Conservation (phyloP, 768 basidiomycete genomes). For the Tricholoma terreum region DNA sequence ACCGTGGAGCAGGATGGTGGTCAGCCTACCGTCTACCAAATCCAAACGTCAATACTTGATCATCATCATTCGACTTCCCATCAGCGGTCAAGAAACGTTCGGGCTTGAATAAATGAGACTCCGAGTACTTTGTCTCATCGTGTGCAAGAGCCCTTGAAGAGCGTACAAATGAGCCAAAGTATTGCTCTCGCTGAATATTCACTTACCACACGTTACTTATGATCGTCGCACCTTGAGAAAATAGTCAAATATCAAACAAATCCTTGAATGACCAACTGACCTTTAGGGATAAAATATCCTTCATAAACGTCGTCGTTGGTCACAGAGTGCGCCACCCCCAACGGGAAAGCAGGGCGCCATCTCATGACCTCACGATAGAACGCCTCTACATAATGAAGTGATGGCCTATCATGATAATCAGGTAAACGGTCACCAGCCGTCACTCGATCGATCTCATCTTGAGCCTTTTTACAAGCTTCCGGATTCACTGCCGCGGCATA, state of each 20-base stretch:
- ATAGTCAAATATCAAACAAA: too few relatives aligned
- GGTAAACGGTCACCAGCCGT: not conserved
- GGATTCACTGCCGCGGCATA: not conserved
- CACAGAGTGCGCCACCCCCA: not conserved
- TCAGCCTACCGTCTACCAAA: conserved; percentile 32
- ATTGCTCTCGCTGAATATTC: not conserved
- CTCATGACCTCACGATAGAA: not conserved
- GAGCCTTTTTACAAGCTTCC: not conserved
- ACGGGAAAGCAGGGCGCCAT: not conserved
- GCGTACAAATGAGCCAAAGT: conserved; percentile 6
- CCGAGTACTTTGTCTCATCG: conserved; percentile 45
- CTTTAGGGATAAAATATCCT: not conserved
- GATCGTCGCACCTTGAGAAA: conserved; percentile 15
- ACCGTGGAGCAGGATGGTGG: too few relatives aligned
- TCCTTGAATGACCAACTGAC: not conserved
- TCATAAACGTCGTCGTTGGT: not conserved
- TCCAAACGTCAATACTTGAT: conserved; percentile 24
- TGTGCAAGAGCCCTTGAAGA: conserved; percentile 42
- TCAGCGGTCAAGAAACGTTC: conserved; percentile 45
- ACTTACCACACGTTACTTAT: conserved; percentile 21
- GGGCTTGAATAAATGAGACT: conserved; percentile 53
- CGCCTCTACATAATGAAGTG: not conserved
- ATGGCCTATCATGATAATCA: not conserved
- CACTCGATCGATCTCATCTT: not conserved
- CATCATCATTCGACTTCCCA: conserved; percentile 23